Evolutionary conservation across 345 rosid species (phyloP), one percentile per base, ranked within the genome.

Genomic region (Syzygium aqueum): DNA sequence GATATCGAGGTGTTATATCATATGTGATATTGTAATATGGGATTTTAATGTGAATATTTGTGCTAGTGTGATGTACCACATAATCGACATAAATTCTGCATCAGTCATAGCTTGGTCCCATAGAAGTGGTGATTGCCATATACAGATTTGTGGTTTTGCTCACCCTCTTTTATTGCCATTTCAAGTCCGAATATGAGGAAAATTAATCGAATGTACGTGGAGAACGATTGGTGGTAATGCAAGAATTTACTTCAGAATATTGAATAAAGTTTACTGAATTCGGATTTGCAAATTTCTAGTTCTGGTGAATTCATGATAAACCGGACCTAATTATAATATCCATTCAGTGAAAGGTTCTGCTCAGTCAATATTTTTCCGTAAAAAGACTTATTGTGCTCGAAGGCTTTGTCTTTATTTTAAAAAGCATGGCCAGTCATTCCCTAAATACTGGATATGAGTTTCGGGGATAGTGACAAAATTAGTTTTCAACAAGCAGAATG

Each of bases 151-250:
- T n/a, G 33, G 0, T 61, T 61, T 61, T 61, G 33, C n/a, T 61
- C 33, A 13, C 73, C 73, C 27, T 13, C 33, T 61, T n/a, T 61
- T 30, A 61, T 61, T 61, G n/a, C 16, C 73, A 61, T n/a, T 61
- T 61, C 9, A 7, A 30, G 33, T n/a, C n/a, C n/a, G 73, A 61
- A 61, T 30, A 61, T 5, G 73, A 61, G 33, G 33, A 61, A 61
- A n/a, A 61, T 61, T 61, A n/a, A 30, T 61, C 0, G 0, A n/a
- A 61, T 61, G 73, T 16, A 61, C 0, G 0, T 13, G 73, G 73
- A 13, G 5, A 61, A 30, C 14, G 33, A 27, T 61, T 61, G 0
- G 17, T 8, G 33, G 5, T 27, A 30, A 16, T 61, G 27, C 0
- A 16, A 27, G 4, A 27, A 11, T 61, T n/a, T 61, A 12, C 2